Percentiles rank a stretch among this genome's conserved stretches.
These are phyloP conservation scores for Ballota nigra DNA, from an alignment of 257 asterid genomes.

Conservation along the genomic window DNA sequence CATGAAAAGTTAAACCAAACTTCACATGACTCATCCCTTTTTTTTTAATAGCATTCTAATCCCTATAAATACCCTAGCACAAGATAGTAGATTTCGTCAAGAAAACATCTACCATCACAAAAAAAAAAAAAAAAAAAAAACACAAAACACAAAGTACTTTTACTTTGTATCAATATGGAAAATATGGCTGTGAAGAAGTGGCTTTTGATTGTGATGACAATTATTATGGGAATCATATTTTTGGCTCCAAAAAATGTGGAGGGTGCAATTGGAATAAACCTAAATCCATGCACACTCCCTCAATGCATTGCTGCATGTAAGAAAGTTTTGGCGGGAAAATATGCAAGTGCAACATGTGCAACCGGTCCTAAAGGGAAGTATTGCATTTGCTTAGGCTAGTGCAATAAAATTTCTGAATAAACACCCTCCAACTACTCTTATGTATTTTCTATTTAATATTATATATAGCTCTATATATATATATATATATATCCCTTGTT, in stretches of 20 bases:
- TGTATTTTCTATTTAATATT: background rate
- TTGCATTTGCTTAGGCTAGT: conserved; percentile 49
- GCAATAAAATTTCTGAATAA: background rate
- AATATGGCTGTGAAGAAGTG: conserved; percentile 7
- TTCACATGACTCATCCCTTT: conserved; percentile 10
- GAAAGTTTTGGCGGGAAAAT: conserved; percentile 37
- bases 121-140: too few relatives aligned
- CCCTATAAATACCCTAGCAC: conserved; percentile 5
- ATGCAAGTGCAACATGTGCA: conserved; percentile 49
- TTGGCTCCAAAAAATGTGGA: conserved; percentile 41
- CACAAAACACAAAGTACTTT: too few relatives aligned
- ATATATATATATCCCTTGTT: too few relatives aligned
- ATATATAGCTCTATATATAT: too few relatives aligned
- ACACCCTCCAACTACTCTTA: background rate
- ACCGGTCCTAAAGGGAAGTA: conserved; percentile 48
- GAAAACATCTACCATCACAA: background rate
- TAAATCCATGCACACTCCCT: conserved; percentile 52
- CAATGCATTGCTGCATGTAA: conserved; percentile 50
- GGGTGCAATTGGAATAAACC: conserved; percentile 45
- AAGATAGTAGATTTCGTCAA: background rate
- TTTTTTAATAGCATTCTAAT: background rate
- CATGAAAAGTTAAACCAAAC: background rate
- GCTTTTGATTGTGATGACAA: conserved; percentile 8
- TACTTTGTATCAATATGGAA: background rate
- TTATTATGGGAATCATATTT: conserved; percentile 15